Evolutionary conservation across 2,329 filamentous ascomycete species (phyloP).

Genomic region (Stachybotrys echinatus): DNA sequence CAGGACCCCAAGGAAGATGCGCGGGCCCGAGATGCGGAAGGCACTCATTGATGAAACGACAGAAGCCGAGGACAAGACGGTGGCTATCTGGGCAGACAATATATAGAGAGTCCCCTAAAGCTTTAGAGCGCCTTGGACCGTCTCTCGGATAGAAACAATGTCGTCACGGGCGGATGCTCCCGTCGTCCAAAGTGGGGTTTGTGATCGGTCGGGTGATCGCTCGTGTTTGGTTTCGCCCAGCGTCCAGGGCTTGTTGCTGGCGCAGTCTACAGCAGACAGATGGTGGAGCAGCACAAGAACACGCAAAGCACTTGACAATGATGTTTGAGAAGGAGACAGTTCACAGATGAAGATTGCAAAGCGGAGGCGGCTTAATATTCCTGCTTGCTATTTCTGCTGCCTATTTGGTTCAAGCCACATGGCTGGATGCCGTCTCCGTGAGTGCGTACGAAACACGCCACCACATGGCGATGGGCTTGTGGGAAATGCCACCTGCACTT

Average conservation of each 20-base stretch:
- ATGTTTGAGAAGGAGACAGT: too few species aligned
- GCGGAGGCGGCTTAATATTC: neutral
- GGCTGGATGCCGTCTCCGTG: neutral
- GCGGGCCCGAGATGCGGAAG: neutral
- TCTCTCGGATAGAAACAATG: neutral
- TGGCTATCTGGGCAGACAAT: neutral
- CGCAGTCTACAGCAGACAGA: too few species aligned
- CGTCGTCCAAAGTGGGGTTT: too few species aligned
- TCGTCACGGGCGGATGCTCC: neutral
- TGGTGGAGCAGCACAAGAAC: neutral
- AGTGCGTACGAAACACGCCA: neutral
- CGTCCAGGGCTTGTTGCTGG: too few species aligned
- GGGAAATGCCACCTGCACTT: too few species aligned
- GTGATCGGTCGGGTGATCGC: neutral
- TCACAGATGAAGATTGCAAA: too few species aligned
- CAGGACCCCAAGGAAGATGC: conserved; percentile 1
- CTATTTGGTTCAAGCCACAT: neutral
- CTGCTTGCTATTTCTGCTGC: neutral
- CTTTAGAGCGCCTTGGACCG: neutral
- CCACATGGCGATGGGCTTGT: too few species aligned
- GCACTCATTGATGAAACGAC: conserved; percentile 2
- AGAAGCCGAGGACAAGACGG: neutral
- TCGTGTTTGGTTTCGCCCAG: too few species aligned
- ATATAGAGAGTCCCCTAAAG: neutral
- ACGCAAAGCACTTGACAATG: neutral